Evolutionary conservation across 2,329 filamentous ascomycete species (phyloP).

Genomic region (Coniochaeta ligniaria): DNA sequence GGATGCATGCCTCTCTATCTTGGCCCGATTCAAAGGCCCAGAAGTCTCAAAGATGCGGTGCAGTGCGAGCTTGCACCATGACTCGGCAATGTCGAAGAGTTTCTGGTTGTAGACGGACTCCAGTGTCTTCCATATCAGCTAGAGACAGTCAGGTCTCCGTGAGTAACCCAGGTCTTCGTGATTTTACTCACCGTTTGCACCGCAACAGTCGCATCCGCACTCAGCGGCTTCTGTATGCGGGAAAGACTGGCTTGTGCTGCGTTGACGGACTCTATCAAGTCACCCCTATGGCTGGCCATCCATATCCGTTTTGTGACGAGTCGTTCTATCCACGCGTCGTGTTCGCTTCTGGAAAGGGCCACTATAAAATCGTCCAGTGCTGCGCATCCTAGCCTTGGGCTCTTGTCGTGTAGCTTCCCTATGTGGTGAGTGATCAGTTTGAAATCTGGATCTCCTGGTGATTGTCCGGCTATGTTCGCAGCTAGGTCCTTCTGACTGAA

Average conservation of each 20-base stretch:
- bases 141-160: neutral
- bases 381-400: conserved; percentile 36
- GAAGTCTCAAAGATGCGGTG: conserved; percentile 60
- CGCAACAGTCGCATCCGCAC: conserved; percentile 55
- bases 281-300: conserved; percentile 46
- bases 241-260: conserved; percentile 28
- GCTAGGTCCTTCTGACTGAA: conserved; percentile 40
- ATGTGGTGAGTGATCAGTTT: conserved; percentile 61
- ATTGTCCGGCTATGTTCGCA: neutral
- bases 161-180: no score
- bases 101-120: conserved; percentile 49
- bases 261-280: conserved; percentile 21
- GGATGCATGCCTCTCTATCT: conserved; percentile 52
- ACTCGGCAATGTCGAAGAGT: conserved; percentile 46
- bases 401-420: conserved; percentile 53
- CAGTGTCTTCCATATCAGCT: conserved; percentile 80
- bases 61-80: conserved; percentile 66
- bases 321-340: conserved; percentile 59
- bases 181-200: conserved; percentile 52
- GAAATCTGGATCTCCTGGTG: conserved; percentile 45
- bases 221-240: conserved; percentile 39
- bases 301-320: conserved; percentile 61
- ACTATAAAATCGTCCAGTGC: conserved; percentile 59
- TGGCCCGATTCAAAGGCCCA: conserved; percentile 59
- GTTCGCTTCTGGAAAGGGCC: conserved; percentile 33